phyloP scores from a whole-genome alignment of 2,329 filamentous ascomycete genomes.

The Fusarium mangiferae region DNA sequence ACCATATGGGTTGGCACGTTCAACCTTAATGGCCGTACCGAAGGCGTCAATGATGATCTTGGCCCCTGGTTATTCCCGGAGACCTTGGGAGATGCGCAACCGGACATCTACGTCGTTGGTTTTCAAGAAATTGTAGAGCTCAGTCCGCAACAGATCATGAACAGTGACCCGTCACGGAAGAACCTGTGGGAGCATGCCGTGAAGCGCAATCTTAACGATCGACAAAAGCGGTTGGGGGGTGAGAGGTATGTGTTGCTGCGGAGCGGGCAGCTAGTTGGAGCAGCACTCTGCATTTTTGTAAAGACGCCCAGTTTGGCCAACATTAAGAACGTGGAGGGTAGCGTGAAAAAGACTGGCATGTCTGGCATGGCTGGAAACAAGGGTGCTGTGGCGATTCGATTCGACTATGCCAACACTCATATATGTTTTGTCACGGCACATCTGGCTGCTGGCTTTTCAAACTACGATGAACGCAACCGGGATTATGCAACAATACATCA shows the following conservation, averaged over 20 bases:
- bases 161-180: constrained; percentile 88
- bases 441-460: constrained; percentile 93
- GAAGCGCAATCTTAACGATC: constrained; percentile 77
- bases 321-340: constrained; percentile 97
- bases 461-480: constrained; percentile 94
- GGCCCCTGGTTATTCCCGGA: constrained; percentile 85
- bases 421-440: constrained; percentile 97
- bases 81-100: constrained; percentile 67
- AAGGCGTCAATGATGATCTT: constrained; percentile 81
- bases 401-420: constrained; percentile 92
- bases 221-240: constrained; percentile 70
- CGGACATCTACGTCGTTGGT: constrained; percentile 88
- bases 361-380: constrained; percentile 99
- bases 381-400: constrained; percentile 93
- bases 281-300: constrained; percentile 91
- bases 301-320: constrained; percentile 78
- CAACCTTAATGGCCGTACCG: constrained; percentile 90
- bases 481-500: constrained; percentile 91
- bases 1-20: constrained; percentile 90
- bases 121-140: constrained; percentile 99
- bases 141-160: constrained; percentile 98
- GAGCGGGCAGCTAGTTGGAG: constrained; percentile 93
- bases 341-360: constrained; percentile 92
- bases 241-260: constrained; percentile 89
- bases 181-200: constrained; percentile 89